Percentiles rank a stretch among this genome's conserved stretches.
Evolutionary conservation across 805 yeast genomes (phyloP).

Genomic region (Zygoascus flipseniorum): DNA sequence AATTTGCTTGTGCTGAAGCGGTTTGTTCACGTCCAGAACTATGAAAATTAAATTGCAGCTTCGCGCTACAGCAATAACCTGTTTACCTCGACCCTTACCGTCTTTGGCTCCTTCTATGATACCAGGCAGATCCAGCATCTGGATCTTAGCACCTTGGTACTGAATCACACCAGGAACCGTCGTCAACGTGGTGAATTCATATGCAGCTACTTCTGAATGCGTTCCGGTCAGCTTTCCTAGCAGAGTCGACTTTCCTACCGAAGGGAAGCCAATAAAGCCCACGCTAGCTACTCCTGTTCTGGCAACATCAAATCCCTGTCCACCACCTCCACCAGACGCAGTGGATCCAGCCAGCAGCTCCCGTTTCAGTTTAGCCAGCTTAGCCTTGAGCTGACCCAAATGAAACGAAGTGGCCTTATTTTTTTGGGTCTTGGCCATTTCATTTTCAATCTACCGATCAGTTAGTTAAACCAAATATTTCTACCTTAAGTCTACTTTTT

Average conservation of each 20-base stretch:
- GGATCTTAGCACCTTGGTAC: slow-evolving; percentile 95
- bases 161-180: slow-evolving; percentile 96
- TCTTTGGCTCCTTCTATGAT: slow-evolving; percentile 96
- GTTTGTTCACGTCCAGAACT: slow-evolving; percentile 93
- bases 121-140: slow-evolving; percentile 97
- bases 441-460: slow-evolving; percentile 71
- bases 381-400: slow-evolving; percentile 95
- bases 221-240: slow-evolving; percentile 88
- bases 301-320: slow-evolving; percentile 96
- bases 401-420: slow-evolving; percentile 97
- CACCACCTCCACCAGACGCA: slow-evolving; percentile 83
- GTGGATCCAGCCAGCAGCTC: slow-evolving; percentile 69
- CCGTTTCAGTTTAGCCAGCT: slow-evolving; percentile 87
- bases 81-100: slow-evolving; percentile 97
- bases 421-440: slow-evolving; percentile 96
- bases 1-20: slow-evolving; percentile 85
- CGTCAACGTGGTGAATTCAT: slow-evolving; percentile 94
- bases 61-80: slow-evolving; percentile 98
- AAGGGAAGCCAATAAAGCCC: slow-evolving; percentile 97
- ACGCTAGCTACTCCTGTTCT: slow-evolving; percentile 96
- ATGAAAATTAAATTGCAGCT: slow-evolving; percentile 90
- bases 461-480: slow-evolving; percentile 11
- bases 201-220: slow-evolving; percentile 93
- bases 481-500: slow-evolving; percentile 36
- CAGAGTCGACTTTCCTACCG: slow-evolving; percentile 74